Evolutionary conservation across 306 rosid genomes (phyloP).

Genomic region (Malus sieversii): DNA sequence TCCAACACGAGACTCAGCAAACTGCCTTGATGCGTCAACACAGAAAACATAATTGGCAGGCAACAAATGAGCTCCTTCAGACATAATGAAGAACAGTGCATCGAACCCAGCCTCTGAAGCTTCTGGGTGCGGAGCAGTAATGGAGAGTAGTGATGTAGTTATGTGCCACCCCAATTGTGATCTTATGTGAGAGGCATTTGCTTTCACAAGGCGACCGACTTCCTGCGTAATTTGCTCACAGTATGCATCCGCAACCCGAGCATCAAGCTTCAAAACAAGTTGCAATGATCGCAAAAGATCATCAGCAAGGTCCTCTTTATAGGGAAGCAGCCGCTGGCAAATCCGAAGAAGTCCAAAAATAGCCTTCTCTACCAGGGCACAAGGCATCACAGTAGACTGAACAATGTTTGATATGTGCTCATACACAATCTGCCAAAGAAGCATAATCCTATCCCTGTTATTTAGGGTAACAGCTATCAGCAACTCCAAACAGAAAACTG

Average conservation of each 20-base stretch:
- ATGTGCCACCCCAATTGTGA: slow-evolving; percentile 93
- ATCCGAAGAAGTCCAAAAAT: slow-evolving; percentile 89
- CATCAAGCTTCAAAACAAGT: slow-evolving; percentile 93
- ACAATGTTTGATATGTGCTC: slow-evolving; percentile 87
- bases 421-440: slow-evolving; percentile 93
- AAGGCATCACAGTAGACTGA: slow-evolving; percentile 92
- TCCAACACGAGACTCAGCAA: slow-evolving; percentile 97
- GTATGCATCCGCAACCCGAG: slow-evolving; percentile 95
- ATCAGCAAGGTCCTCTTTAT: slow-evolving; percentile 91
- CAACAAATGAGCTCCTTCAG: slow-evolving; percentile 75
- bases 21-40: slow-evolving; percentile 77
- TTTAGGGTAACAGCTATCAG: slow-evolving; percentile 88
- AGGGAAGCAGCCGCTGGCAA: slow-evolving; percentile 97
- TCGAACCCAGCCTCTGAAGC: slow-evolving; percentile 98
- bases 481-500: slow-evolving; percentile 92
- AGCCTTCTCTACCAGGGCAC: slow-evolving; percentile 95
- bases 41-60: slow-evolving; percentile 78
- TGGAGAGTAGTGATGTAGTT: slow-evolving; percentile 74
- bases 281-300: slow-evolving; percentile 92
- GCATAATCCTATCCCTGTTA: slow-evolving; percentile 88
- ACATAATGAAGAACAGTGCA: slow-evolving; percentile 78
- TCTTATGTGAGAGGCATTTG: slow-evolving; percentile 91
- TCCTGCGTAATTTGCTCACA: slow-evolving; percentile 97
- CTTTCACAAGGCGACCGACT: slow-evolving; percentile 89
- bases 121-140: slow-evolving; percentile 82